Conservation (phyloP, 2,329 filamentous ascomycete species). For the Penicillium vulpinum region DNA sequence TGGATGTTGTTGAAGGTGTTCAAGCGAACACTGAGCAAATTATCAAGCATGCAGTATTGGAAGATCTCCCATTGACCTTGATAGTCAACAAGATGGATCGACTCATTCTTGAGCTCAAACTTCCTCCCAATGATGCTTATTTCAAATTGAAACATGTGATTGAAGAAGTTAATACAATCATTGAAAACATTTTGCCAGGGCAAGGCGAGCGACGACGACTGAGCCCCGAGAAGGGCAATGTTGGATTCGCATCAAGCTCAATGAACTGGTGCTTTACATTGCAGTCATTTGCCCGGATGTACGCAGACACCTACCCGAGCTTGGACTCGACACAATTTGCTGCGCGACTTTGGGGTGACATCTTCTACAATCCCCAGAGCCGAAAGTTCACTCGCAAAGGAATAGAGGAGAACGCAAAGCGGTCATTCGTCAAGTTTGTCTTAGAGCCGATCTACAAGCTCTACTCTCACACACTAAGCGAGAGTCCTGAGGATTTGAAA, state of each 20-base stretch:
- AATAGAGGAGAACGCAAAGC: constrained; percentile 73
- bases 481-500: constrained; percentile 81
- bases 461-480: constrained; percentile 90
- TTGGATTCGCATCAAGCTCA: constrained; percentile 89
- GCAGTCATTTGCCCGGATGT: constrained; percentile 93
- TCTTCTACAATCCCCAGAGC: constrained; percentile 90
- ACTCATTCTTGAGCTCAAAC: constrained; percentile 86
- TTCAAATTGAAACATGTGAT: constrained; percentile 99
- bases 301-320: constrained; percentile 80
- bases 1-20: constrained; percentile 98
- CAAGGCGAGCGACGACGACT: constrained; percentile 75
- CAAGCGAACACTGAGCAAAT: constrained; percentile 96
- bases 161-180: constrained; percentile 94
- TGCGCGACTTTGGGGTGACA: constrained; percentile 86
- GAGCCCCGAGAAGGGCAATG: constrained; percentile 95
- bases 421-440: constrained; percentile 92
- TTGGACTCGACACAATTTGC: constrained; percentile 83
- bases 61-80: constrained; percentile 83
- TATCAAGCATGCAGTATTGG: constrained; percentile 90
- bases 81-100: constrained; percentile 98
- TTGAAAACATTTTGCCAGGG: constrained; percentile 82
- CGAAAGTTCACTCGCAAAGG: constrained; percentile 89
- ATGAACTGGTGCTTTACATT: constrained; percentile 98
- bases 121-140: constrained; percentile 93
- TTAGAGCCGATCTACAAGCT: constrained; percentile 98